These are phyloP conservation scores for Ceratobasidium papillatum DNA, from an alignment of 1,284 basidiomycete genomes.

Conservation along the genomic window DNA sequence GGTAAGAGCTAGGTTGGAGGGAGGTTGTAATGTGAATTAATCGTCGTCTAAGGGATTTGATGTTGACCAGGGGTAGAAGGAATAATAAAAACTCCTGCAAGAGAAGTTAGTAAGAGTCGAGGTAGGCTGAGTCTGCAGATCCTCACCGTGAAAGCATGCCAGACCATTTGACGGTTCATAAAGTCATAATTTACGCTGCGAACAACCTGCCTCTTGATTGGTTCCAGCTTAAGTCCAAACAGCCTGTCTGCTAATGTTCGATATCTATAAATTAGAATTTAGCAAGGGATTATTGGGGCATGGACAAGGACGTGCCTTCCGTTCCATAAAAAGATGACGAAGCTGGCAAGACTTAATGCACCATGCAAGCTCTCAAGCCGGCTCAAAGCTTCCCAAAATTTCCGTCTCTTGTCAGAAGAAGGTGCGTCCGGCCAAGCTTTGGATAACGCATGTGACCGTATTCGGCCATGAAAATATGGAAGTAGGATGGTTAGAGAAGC, in stretches of 20 bases:
- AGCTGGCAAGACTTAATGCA: slow-evolving; percentile 73
- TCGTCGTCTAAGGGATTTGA: slow-evolving; percentile 68
- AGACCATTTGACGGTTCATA: slow-evolving; percentile 99
- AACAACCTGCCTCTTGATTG: slow-evolving; percentile 74
- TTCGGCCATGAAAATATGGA: slow-evolving; percentile 79
- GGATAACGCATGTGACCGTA: slow-evolving; percentile 80
- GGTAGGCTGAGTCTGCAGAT: background rate
- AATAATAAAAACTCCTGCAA: slow-evolving; percentile 94
- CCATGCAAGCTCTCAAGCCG: slow-evolving; percentile 73
- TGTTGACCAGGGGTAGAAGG: slow-evolving; percentile 84
- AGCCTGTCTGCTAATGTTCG: slow-evolving; percentile 86
- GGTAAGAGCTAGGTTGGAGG: slow-evolving; percentile 36
- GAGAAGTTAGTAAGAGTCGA: background rate
- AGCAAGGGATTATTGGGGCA: background rate
- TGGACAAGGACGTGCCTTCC: slow-evolving; percentile 68
- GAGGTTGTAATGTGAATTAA: slow-evolving; percentile 53
- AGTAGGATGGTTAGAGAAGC: slow-evolving; percentile 77
- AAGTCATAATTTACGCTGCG: slow-evolving; percentile 97
- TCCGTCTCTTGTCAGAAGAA: slow-evolving; percentile 74
- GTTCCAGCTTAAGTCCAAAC: slow-evolving; percentile 80
- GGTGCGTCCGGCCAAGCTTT: slow-evolving; percentile 91
- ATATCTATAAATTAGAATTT: slow-evolving; percentile 63
- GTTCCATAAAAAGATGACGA: slow-evolving; percentile 85
- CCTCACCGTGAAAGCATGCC: slow-evolving; percentile 95
- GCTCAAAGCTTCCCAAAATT: slow-evolving; percentile 77